A percentile compares a stretch with the other conserved stretches of the same genome.
phyloP scores from a whole-genome alignment of 75 land plant genomes.

The Pseudotsuga menziesii region DNA sequence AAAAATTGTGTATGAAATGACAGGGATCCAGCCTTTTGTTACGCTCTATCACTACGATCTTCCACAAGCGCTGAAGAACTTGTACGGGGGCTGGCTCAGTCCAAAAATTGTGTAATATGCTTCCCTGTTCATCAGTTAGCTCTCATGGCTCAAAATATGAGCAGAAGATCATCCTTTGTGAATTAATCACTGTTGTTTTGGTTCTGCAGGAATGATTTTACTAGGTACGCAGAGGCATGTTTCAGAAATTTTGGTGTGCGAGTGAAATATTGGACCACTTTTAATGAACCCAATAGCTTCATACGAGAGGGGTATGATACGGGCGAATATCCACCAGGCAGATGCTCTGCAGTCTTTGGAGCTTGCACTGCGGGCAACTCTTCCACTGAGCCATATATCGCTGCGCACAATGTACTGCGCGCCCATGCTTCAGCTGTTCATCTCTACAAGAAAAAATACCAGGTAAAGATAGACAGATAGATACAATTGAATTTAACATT shows the following conservation, averaged over 20 bases:
- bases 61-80: constrained; percentile 54
- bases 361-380: constrained; percentile 14
- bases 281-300: constrained; percentile 1
- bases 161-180: too few species aligned
- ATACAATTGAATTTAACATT: too few species aligned
- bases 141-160: too few species aligned
- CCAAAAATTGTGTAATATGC: constrained; percentile 44
- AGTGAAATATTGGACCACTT: constrained; percentile 15
- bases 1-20: not conserved
- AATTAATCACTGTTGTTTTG: too few species aligned
- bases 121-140: too few species aligned
- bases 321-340: constrained; percentile 8
- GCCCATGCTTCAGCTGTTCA: constrained; percentile 18
- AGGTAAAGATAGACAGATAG: constrained; percentile 9
- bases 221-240: not conserved
- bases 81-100: constrained; percentile 54
- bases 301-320: constrained; percentile 4
- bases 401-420: constrained; percentile 19
- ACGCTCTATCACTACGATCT: constrained; percentile 50
- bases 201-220: too few species aligned
- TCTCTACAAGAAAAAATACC: constrained; percentile 11
- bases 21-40: constrained; percentile 54
- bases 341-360: constrained; percentile 12
- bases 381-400: constrained; percentile 13
- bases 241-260: constrained; percentile 19